These are phyloP conservation scores for Neonectria punicea DNA, from an alignment of 2,329 filamentous ascomycete species.

Conservation along the genomic window DNA sequence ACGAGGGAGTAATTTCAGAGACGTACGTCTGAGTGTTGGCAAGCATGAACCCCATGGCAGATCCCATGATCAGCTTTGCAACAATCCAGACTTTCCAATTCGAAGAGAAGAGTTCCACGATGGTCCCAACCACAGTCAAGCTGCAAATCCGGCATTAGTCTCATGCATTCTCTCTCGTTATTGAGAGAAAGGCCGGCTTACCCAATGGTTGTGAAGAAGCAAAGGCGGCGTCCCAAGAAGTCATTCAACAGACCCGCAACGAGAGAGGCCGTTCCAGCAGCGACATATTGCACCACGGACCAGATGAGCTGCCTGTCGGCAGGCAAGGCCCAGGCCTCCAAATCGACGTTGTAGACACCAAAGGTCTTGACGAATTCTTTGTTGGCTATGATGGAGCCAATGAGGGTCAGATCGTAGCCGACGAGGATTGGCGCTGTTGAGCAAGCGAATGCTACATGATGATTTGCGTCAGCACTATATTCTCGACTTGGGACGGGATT, in stretches of 20 bases:
- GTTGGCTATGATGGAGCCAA: constrained; percentile 16
- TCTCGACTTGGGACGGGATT: too few species aligned
- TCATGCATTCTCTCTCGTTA: too few species aligned
- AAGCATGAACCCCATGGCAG: constrained; percentile 3
- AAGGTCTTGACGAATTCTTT: background rate
- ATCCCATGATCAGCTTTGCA: constrained; percentile 3
- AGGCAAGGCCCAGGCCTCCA: background rate
- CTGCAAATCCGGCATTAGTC: too few species aligned
- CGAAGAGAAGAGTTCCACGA: background rate
- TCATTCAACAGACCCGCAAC: background rate
- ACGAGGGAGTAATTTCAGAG: background rate
- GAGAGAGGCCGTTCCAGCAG: background rate
- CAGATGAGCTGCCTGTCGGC: constrained; percentile 1
- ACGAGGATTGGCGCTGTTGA: background rate
- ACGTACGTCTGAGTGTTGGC: background rate
- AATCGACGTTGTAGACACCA: background rate
- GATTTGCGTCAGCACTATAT: background rate
- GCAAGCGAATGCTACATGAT: background rate
- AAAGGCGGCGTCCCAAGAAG: background rate
- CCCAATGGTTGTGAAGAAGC: background rate
- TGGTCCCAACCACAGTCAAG: background rate
- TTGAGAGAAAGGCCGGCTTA: too few species aligned
- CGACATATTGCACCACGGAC: background rate
- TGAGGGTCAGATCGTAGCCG: constrained; percentile 2
- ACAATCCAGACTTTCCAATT: constrained; percentile 12